phyloP scores from a whole-genome alignment of 2,329 filamentous ascomycete genomes.

The Epicoccum sorghinum region DNA sequence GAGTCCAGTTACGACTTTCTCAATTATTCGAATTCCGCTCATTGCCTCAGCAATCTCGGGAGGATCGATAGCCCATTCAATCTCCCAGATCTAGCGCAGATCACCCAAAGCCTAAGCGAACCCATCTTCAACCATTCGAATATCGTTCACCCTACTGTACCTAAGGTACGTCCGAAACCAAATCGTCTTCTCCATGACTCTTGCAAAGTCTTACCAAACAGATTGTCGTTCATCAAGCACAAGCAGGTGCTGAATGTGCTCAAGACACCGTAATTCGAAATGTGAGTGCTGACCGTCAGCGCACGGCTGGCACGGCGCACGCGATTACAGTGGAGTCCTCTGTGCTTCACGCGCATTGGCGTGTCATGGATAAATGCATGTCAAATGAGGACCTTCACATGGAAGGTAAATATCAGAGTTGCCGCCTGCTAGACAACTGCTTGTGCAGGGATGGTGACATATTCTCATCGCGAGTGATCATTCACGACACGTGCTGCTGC shows the following conservation, averaged over 20 bases:
- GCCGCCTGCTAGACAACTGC: not conserved
- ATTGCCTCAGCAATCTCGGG: conserved; percentile 1
- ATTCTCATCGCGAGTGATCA: not conserved
- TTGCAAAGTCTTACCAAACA: not conserved
- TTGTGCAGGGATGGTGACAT: conserved; percentile 6
- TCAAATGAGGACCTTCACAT: not conserved
- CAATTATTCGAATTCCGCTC: not conserved
- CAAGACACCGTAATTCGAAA: not conserved
- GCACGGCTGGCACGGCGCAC: too few relatives aligned
- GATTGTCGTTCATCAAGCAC: not conserved
- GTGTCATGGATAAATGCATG: not conserved
- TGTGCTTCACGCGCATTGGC: not conserved
- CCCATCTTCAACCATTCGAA: not conserved
- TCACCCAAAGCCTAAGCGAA: conserved; percentile 1
- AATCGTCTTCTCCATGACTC: conserved; percentile 5
- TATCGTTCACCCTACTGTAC: too few relatives aligned
- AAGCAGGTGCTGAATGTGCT: not conserved
- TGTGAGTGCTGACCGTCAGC: too few relatives aligned
- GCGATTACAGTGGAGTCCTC: too few relatives aligned
- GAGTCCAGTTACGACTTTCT: not conserved
- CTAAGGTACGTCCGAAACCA: not conserved
- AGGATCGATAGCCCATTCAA: conserved; percentile 8
- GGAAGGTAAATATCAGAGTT: not conserved
- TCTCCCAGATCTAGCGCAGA: conserved; percentile 6
- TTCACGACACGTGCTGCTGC: not conserved